phyloP scores from a whole-genome alignment of 495 filamentous ascomycete species.

The Aspergillus sclerotiicarbonarius region DNA sequence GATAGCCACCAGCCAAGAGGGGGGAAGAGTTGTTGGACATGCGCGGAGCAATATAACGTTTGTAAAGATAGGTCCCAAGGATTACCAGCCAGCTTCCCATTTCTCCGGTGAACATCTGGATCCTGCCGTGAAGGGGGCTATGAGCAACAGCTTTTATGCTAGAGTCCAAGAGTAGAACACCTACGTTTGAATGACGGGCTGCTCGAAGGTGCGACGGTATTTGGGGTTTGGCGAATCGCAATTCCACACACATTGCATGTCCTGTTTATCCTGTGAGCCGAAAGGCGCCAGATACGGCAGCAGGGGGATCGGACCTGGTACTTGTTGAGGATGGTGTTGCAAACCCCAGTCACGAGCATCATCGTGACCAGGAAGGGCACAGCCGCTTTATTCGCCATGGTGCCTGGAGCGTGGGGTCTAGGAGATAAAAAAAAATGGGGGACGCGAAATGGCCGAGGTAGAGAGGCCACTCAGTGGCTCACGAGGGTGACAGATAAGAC shows the following conservation, averaged over 20 bases:
- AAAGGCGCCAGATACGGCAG: neutral
- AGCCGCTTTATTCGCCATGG: constrained; percentile 57
- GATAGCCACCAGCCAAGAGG: constrained; percentile 60
- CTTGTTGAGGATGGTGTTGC: constrained; percentile 95
- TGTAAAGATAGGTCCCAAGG: constrained; percentile 60
- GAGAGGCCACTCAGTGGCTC: neutral
- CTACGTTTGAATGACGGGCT: constrained; percentile 92
- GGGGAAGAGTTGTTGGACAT: constrained; percentile 35
- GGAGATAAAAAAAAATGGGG: neutral
- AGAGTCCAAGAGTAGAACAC: constrained; percentile 15
- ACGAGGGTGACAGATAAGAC: neutral
- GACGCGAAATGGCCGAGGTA: neutral
- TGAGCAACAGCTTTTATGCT: constrained; percentile 11
- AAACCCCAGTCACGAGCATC: constrained; percentile 91
- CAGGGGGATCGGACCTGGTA: constrained; percentile 64
- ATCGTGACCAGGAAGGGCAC: constrained; percentile 84
- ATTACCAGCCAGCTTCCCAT: constrained; percentile 91
- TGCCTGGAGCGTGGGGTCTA: neutral
- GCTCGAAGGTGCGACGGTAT: constrained; percentile 70
- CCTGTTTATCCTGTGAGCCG: constrained; percentile 47
- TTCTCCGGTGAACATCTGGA: constrained; percentile 93
- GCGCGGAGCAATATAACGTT: constrained; percentile 48
- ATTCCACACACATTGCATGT: constrained; percentile 93
- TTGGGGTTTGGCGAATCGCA: constrained; percentile 75
- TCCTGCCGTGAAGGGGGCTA: constrained; percentile 27